phyloP scores from a whole-genome alignment of 495 filamentous ascomycete species.

The Aspergillus carlsbadensis region DNA sequence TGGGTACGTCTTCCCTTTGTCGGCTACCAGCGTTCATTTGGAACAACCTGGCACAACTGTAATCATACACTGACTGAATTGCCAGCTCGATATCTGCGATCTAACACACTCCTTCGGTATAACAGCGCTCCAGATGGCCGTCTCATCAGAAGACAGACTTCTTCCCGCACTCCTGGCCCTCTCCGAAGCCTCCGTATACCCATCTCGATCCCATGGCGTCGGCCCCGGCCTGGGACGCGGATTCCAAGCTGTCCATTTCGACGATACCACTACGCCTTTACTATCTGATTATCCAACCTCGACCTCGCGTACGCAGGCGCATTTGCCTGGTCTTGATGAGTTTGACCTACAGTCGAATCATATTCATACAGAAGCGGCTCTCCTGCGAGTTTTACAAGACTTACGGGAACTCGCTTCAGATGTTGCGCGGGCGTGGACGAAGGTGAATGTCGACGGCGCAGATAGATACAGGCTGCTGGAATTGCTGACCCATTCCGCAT shows the following conservation, averaged over 20 bases:
- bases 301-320: background rate
- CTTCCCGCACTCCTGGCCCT: conserved; percentile 25
- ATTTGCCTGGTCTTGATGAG: too few species aligned
- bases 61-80: background rate
- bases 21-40: background rate
- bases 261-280: background rate
- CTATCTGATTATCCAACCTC: background rate
- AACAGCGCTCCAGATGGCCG: conserved; percentile 28
- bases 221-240: background rate
- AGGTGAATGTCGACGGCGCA: background rate
- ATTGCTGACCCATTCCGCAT: conserved; percentile 17
- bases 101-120: conserved; percentile 34
- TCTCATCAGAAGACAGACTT: conserved; percentile 16
- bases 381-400: conserved; percentile 17
- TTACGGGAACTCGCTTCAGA: conserved; percentile 17
- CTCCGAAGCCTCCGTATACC: conserved; percentile 23
- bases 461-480: conserved; percentile 9
- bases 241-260: background rate
- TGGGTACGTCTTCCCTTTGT: conserved; percentile 26
- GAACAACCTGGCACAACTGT: background rate
- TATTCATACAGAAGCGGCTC: conserved; percentile 12
- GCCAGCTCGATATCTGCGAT: conserved; percentile 35
- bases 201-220: background rate
- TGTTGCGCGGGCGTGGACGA: conserved; percentile 19
- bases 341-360: background rate